Base-by-base conservation (phyloP, 2,329 filamentous ascomycete genomes). In the Alternaria sp. region DNA sequence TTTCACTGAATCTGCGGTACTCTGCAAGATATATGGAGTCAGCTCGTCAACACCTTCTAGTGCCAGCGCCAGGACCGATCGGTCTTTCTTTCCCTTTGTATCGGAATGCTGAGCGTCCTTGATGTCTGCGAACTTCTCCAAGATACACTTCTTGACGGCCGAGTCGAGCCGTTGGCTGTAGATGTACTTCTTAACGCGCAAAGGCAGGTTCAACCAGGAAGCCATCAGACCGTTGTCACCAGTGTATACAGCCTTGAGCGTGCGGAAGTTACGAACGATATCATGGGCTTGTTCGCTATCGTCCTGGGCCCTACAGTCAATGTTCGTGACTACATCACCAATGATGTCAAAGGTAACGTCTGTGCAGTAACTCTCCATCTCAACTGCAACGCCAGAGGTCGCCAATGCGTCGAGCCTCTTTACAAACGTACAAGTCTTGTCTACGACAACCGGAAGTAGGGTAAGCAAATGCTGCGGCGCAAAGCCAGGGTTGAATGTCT, bases 1-100 rank as follows among this genome's bases (percentile, higher is more conserved):
- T 61, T 81, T 82, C 64, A 77, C 62, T 49, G 75, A 72, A 32
- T 81, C 78, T 38, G 81, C 76, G 1, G 76, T 80, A 11, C 68
- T 72, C 46, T 76, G 70, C 14, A 77, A 70, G 54, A 78, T 75
- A 12, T 75, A 70, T 1, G 70, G 67, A 16, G 81, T 80, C 12
- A 82, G 66, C 2, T 59, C 56, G 16, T 71, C 74, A 22, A 69
- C 67, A 24, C 73, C 64, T 55, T 72, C 65, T 14, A 76, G 61
- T 12, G 71, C 67, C 66, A 82, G 63, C 51, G 79, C 73, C 26
- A 77, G 67, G 1, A 76, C 72, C 5, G 73, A 76, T 26, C 72
- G 70, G 48, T 75, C 73, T 38, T 68, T 68, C 2, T 54, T 59
- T 11, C 46, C n/a, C 51, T 67, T 72, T 12, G 56, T 63, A 9